phyloP scores from a whole-genome alignment of 148 eudicot genomes.

The Nyssa sinensis region DNA sequence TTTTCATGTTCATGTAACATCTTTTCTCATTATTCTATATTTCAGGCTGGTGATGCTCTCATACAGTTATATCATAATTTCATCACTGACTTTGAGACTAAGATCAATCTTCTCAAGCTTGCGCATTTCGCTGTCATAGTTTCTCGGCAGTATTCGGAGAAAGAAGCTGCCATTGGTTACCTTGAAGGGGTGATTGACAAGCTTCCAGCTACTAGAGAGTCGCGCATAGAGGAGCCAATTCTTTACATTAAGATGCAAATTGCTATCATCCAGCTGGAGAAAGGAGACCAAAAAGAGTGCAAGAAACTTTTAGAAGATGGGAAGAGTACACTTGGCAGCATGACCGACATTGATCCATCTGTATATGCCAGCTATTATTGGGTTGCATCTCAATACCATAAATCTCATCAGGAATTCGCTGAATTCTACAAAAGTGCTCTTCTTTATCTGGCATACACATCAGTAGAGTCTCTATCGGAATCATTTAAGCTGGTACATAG shows the following conservation, averaged over 20 bases:
- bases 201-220: conserved; percentile 68
- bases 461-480: conserved; percentile 88
- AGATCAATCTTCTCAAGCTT: conserved; percentile 97
- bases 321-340: conserved; percentile 77
- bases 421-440: conserved; percentile 94
- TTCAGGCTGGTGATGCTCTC: conserved; percentile 91
- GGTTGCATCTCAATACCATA: conserved; percentile 88
- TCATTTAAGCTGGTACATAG: conserved; percentile 79
- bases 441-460: conserved; percentile 89
- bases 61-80: conserved; percentile 89
- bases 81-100: conserved; percentile 93
- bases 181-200: conserved; percentile 90
- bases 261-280: conserved; percentile 71
- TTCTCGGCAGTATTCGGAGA: conserved; percentile 78
- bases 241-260: conserved; percentile 85
- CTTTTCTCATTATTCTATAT: conserved; percentile 6
- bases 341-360: conserved; percentile 97
- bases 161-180: conserved; percentile 80
- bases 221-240: conserved; percentile 82
- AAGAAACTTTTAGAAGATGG: conserved; percentile 82
- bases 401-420: conserved; percentile 80
- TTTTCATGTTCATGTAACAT: neutral
- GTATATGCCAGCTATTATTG: conserved; percentile 88
- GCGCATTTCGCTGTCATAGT: conserved; percentile 95
- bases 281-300: conserved; percentile 84